These are phyloP conservation scores for Hippophae gyantsensis DNA, from an alignment of 306 rosid species.

Conservation along the genomic window DNA sequence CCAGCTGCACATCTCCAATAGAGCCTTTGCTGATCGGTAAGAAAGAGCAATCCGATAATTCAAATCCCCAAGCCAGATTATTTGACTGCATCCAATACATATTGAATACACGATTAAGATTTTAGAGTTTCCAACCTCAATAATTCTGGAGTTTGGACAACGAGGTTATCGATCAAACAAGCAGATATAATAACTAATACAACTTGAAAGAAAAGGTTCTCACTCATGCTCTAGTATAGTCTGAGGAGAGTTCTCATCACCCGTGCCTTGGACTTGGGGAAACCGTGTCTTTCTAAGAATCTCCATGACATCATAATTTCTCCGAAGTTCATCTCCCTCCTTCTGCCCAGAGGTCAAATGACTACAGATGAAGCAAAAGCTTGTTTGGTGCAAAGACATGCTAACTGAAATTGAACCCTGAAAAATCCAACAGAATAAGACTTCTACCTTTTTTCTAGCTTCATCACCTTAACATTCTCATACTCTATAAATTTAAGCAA, in stretches of 20 bases:
- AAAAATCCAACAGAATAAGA: constrained; percentile 34
- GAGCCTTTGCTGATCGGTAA: constrained; percentile 76
- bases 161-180: constrained; percentile 8
- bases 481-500: constrained; percentile 7
- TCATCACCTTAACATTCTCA: constrained; percentile 1
- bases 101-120: constrained; percentile 8
- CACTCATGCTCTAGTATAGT: constrained; percentile 85
- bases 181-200: background rate
- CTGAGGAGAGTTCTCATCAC: constrained; percentile 61
- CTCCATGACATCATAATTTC: constrained; percentile 95
- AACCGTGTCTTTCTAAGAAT: constrained; percentile 88
- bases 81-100: constrained; percentile 50
- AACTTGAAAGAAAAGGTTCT: constrained; percentile 17
- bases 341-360: constrained; percentile 97
- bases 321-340: constrained; percentile 93
- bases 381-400: constrained; percentile 94
- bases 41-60: constrained; percentile 92
- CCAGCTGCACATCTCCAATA: constrained; percentile 92
- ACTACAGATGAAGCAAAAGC: constrained; percentile 96
- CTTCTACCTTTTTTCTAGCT: background rate
- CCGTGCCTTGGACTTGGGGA: constrained; percentile 56
- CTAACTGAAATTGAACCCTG: constrained; percentile 98
- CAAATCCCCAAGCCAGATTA: constrained; percentile 96
- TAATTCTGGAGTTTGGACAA: constrained; percentile 4
- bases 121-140: constrained; percentile 9